A percentile compares a stretch with the other conserved stretches of the same genome.
Conservation (phyloP, 768 basidiomycete genomes). For the Amanita rubescens region DNA sequence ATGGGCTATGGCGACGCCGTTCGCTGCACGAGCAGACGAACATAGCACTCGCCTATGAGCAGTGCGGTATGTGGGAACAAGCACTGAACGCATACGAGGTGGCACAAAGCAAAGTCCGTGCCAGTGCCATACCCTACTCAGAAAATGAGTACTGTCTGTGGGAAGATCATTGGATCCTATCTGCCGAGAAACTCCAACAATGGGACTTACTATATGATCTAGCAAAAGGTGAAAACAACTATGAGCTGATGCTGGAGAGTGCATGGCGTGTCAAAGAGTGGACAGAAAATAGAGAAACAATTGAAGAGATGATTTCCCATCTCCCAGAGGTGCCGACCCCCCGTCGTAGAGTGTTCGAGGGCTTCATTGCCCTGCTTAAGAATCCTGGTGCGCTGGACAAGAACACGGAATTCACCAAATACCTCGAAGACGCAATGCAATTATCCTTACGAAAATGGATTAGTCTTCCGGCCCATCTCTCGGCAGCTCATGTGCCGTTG, state of each 20-base stretch:
- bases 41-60: constrained; percentile 81
- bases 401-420: constrained; percentile 80
- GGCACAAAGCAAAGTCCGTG: constrained; percentile 80
- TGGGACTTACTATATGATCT: constrained; percentile 96
- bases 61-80: constrained; percentile 96
- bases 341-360: constrained; percentile 95
- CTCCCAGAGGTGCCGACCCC: constrained; percentile 88
- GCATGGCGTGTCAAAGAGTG: constrained; percentile 95
- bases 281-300: constrained; percentile 66
- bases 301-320: constrained; percentile 76
- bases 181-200: constrained; percentile 93
- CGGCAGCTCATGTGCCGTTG: constrained; percentile 88
- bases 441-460: constrained; percentile 95
- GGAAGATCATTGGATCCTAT: constrained; percentile 99
- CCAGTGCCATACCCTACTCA: constrained; percentile 79
- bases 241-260: constrained; percentile 89
- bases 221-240: constrained; percentile 80
- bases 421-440: constrained; percentile 95
- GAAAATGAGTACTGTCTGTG: constrained; percentile 96
- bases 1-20: constrained; percentile 91
- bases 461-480: constrained; percentile 76
- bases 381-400: constrained; percentile 75
- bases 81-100: constrained; percentile 83
- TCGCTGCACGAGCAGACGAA: constrained; percentile 89
- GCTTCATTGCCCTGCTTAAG: constrained; percentile 85